Evolutionary conservation across 2,329 filamentous ascomycete species (phyloP), one percentile per base, ranked within the genome.

Genomic region (Colletotrichum lini): DNA sequence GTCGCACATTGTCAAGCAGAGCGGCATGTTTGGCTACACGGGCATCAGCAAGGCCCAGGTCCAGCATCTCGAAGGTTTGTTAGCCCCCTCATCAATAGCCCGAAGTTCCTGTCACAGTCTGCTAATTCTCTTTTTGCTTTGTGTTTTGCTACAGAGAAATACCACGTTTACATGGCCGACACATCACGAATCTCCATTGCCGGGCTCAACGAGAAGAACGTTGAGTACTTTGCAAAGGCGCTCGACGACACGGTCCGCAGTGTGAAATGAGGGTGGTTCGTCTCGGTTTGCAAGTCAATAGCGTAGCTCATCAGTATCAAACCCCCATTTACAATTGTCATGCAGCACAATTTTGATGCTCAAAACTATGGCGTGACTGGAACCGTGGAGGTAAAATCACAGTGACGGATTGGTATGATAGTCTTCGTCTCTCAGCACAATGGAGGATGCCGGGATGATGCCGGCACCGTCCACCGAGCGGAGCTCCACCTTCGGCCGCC

Each of bases 11-110:
- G 73, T 80, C 0, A 77, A 77, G 23, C 82, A 84, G 65, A 80
- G 74, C 13, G 82, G 82, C 38, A 84, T 84, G 82, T 84, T 84
- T 74, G 79, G 78, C 0, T 83, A 80, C 68, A 87, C 86, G 0
- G 88, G 88, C 0, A 78, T 90, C 71, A 84, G 72, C 5, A 83
- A 85, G 70, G 70, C 78, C 4, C 87, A 89, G 73, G 86, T 89
- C 10, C 72, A 73, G 4, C 70, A 73, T 1, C 70, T 81, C 0
- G 78, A 80, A 76, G 76, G 79, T 79, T 75, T 65, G 78, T 50
- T n/a, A 4, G 18, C 6, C 60, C 6, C 60, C 3, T 2, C 18
- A 10, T 23, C 45, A 12, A 18, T 3, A 1, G 3, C 78, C 30
- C 6, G 30, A 35, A 35, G 74, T 2, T 21, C 7, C 0, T 2